These are phyloP conservation scores for Pachysandra terminalis DNA, from an alignment of 164 flowering plant genomes.

Conservation along the genomic window DNA sequence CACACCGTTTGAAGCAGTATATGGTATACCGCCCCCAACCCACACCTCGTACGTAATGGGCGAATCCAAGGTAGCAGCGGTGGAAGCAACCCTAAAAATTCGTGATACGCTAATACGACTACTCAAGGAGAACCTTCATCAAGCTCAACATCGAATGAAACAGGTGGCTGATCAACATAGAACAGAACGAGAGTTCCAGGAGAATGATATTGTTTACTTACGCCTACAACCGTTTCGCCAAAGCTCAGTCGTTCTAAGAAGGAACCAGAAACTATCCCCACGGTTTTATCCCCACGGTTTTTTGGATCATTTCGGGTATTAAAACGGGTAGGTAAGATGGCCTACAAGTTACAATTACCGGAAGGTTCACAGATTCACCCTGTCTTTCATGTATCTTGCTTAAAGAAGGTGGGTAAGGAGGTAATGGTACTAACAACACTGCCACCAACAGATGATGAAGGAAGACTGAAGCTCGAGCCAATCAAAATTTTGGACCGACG, in stretches of 20 bases:
- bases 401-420: background rate
- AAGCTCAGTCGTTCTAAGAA: background rate
- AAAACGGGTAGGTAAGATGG: background rate
- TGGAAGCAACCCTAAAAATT: background rate
- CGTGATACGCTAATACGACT: background rate
- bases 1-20: background rate
- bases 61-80: background rate
- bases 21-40: constrained; percentile 3
- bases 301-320: constrained; percentile 3
- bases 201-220: background rate
- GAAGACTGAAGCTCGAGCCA: background rate
- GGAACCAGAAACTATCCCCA: constrained; percentile 1
- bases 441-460: background rate
- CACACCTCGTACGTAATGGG: background rate
- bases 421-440: background rate
- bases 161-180: background rate
- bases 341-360: constrained; percentile 5
- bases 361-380: constrained; percentile 1
- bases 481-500: background rate
- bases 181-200: background rate
- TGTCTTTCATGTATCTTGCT: background rate
- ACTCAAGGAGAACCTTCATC: background rate
- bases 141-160: background rate
- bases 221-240: background rate
- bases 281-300: background rate